These are phyloP conservation scores for Diophrys sp. DNA, from an alignment of 73 alveolate genomes.

Conservation along the genomic window DNA sequence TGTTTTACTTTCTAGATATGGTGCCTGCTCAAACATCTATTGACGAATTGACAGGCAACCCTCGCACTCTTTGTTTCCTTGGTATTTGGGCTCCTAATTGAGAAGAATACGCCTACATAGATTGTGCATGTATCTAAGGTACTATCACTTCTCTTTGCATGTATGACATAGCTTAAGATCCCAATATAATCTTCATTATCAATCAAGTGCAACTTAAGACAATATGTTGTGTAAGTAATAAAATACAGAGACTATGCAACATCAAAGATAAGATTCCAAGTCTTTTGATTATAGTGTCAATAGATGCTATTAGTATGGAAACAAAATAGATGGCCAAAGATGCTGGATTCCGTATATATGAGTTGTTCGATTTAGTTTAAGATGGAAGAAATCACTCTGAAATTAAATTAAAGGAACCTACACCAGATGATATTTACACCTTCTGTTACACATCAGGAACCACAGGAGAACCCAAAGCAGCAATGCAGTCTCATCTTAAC, in stretches of 20 bases:
- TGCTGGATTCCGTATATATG: not conserved
- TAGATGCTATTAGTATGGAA: not conserved
- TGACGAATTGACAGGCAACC: not conserved
- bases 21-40: not conserved
- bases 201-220: conserved; percentile 6
- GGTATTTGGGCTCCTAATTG: not conserved
- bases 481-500: conserved; percentile 59
- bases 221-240: not conserved
- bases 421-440: conserved; percentile 56
- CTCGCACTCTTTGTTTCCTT: not conserved
- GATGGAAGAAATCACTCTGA: not conserved
- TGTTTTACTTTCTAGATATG: not conserved
- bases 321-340: not conserved
- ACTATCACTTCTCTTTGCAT: conserved; percentile 56
- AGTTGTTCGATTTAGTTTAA: not conserved
- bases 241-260: not conserved
- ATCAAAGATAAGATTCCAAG: not conserved
- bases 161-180: conserved; percentile 69
- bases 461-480: conserved; percentile 78
- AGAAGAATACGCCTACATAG: conserved; percentile 8
- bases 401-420: conserved; percentile 18
- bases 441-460: conserved; percentile 80
- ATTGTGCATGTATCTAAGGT: conserved; percentile 59
- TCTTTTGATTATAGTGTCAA: not conserved
- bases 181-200: conserved; percentile 43